Base-by-base conservation (phyloP, 331 rosid species). In the Erythrophleum ivorense region DNA sequence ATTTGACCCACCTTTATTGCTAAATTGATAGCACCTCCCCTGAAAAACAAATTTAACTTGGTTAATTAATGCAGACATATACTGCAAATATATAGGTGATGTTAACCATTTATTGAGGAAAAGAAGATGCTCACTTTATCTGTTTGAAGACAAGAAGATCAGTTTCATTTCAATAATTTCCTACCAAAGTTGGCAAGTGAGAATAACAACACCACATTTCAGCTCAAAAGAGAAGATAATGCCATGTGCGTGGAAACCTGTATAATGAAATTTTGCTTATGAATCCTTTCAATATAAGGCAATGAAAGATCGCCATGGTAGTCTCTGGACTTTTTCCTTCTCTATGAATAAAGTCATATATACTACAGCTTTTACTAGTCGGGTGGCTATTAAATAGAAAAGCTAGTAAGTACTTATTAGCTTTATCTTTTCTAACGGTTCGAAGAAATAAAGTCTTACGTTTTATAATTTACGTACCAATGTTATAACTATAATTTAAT, bases 81-180 rank as follows among this genome's bases (percentile, higher is more conserved):
- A 24, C 29, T 24, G 29, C 29, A 24, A 24, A 24, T 24, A 24
- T 24, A 24, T 49, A 71, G 24, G 59, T 48, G 62, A 73, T 34
- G 77, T 16, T n/a, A 69, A 71, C 34, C 38, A 34, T 66, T 41
- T 55, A 62, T 58, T 43, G 52, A 24, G 43, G 41, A 77, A 76
- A 78, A 60, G 54, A 83, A 83, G 71, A 83, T 72, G 71, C 78
- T 59, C 7, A n/a, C 9, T 53, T 21, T 16, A 50, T 31, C 48
- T 33, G 70, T 72, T 59, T 67, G 52, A 80, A 43, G 85, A 86
- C 89, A 86, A 86, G 16, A 68, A 80, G 76, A 86, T 65, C 75
- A 80, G 73, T 16, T 77, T 9, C 13, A 34, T 52, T 15, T 6
- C 18, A 77, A 79, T 76, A 58, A 43, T 21, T 70, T 76, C 6